Base-by-base conservation (phyloP, 768 basidiomycete species). In the Epithele typhae region DNA sequence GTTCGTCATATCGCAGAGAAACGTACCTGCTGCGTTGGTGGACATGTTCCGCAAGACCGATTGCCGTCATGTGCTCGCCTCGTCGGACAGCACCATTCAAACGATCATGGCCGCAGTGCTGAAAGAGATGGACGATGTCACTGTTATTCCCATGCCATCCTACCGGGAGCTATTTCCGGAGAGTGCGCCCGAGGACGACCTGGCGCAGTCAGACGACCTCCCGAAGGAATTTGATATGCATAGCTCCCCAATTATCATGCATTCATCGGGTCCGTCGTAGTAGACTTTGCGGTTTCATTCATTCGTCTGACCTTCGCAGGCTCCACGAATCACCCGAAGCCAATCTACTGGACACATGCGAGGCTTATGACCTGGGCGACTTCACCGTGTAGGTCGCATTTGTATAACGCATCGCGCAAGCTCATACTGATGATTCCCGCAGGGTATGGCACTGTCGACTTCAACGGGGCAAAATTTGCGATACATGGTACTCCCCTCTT, bases 1-100 rank as follows among this genome's bases (percentile, higher is more conserved):
- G 7, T 72, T 72, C 55, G 61, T 68, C 4, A 58, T 69, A 27
- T 66, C 68, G 11, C 56, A 57, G 8, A 60, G 66, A 4, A 68
- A 68, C 47, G 66, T 65, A 10, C 56, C 55, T 8, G 49, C 45
- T 1, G 63, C 59, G 1, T 46, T 68, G 3, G 65, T 66, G 9
- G 59, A 68, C 37, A 61, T 71, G 4, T 11, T 52, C 30, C 46
- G 43, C 15, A 40, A 46, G 25, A 46, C 52, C 23, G 6, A 45
- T 5, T 17, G 38, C 15, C 42, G 33, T n/a, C 47, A 49, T 15
- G 11, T 53, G n/a, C 18, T 53, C 39, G 36, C 43, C 7, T 53
- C 52, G 2, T 24, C 19, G 11, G 52, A 53, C 19, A 15, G 27
- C 1, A 32, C 45, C 14, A 38, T 53, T 9, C 44, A 40, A 21